A percentile compares a stretch with the other conserved stretches of the same genome.
Conservation (phyloP, 1,139 yeast species). For the Arxiozyma bovina region DNA sequence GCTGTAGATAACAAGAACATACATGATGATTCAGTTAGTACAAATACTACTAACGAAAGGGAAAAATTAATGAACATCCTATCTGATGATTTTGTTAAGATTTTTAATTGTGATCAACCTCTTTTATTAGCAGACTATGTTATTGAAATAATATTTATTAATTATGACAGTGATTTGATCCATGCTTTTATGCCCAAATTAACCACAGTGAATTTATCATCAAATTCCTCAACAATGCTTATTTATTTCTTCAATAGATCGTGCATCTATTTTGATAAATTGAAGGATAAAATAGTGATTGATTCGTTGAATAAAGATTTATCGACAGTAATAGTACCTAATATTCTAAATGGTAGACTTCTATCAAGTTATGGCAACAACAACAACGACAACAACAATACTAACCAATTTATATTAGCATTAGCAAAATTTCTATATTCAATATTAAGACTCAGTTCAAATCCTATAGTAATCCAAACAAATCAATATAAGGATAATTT, state of each 20-base stretch:
- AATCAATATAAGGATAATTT: conserved; percentile 13
- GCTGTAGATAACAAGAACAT: neutral
- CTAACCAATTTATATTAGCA: conserved; percentile 19
- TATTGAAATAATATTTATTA: conserved; percentile 26
- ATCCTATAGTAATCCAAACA: conserved; percentile 15
- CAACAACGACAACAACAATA: conserved; percentile 11
- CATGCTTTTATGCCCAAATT: conserved; percentile 21
- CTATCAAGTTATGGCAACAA: conserved; percentile 3
- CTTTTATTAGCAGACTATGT: conserved; percentile 26
- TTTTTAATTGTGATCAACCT: conserved; percentile 17
- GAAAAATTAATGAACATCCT: neutral
- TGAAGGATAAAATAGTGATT: conserved; percentile 24
- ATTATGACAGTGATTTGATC: conserved; percentile 25
- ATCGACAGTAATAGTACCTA: conserved; percentile 20
- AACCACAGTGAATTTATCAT: conserved; percentile 12
- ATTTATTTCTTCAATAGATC: conserved; percentile 25
- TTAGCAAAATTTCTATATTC: conserved; percentile 25
- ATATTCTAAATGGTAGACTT: conserved; percentile 14
- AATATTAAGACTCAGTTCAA: conserved; percentile 14
- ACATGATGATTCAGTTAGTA: neutral
- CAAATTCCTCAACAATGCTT: conserved; percentile 13
- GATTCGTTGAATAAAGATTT: conserved; percentile 25
- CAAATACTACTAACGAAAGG: neutral
- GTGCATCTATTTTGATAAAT: conserved; percentile 19
- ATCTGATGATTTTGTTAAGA: conserved; percentile 16